phyloP scores from a whole-genome alignment of 2,329 filamentous ascomycete species.

The Dactylellina parvicollis region DNA sequence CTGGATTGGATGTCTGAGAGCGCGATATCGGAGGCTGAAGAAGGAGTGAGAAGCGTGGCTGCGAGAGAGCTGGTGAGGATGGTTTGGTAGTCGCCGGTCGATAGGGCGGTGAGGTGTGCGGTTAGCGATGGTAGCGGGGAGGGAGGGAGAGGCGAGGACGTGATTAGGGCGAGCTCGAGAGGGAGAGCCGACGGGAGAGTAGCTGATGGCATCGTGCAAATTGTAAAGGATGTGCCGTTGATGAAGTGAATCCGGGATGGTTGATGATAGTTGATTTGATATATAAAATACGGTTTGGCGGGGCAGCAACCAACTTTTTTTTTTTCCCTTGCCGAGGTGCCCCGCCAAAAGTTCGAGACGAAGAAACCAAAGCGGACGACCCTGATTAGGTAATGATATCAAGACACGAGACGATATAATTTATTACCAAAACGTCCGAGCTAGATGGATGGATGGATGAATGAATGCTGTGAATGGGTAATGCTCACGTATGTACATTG shows the following conservation, averaged over 20 bases:
- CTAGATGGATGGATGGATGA: neutral
- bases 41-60: slow-evolving; percentile 5
- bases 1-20: neutral
- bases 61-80: slow-evolving; percentile 41
- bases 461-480: neutral
- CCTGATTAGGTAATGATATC: neutral
- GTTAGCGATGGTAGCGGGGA: slow-evolving; percentile 27
- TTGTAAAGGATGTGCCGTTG: neutral
- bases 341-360: slow-evolving; percentile 7
- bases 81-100: slow-evolving; percentile 25
- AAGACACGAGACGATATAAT: too few relatives aligned
- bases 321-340: slow-evolving; percentile 7
- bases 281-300: slow-evolving; percentile 5
- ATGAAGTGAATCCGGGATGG: too few relatives aligned
- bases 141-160: slow-evolving; percentile 25
- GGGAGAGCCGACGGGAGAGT: slow-evolving; percentile 33
- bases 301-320: slow-evolving; percentile 32
- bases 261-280: slow-evolving; percentile 5
- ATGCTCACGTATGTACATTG: neutral
- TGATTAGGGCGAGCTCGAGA: slow-evolving; percentile 37
- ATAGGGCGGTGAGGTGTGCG: slow-evolving; percentile 8
- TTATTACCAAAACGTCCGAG: neutral
- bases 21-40: neutral
- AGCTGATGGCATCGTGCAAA: slow-evolving; percentile 33
- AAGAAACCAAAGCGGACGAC: neutral